Evolutionary conservation across 495 filamentous ascomycete species (phyloP), one percentile per base, ranked within the genome.

Genomic region (Annulohypoxylon nitens): DNA sequence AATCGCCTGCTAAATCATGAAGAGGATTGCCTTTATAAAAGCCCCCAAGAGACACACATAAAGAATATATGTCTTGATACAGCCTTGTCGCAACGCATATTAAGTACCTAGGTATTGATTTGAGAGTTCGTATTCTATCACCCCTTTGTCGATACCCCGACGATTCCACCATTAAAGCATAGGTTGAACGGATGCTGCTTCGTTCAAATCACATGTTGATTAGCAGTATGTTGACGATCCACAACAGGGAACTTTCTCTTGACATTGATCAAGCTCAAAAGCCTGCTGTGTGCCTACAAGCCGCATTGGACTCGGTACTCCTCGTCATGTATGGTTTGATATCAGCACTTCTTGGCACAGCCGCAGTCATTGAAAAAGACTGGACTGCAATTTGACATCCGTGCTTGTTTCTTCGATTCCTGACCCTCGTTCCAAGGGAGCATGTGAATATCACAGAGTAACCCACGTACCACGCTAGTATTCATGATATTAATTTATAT

Each of bases 351-450:
- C 85, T 95, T 92, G 94, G 94, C 94, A 93, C 94, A 95, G 93
- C 90, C 85, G 83, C 89, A 93, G 92, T 88, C 92, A 97, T 92
- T 81, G 84, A 77, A 86, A 83, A 75, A 86, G 85, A 90, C 83
- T 86, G 88, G 86, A 91, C 93, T 93, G 94, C 89, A 97, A 97
- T 97, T 97, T 97, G 94, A 97, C 94, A 97, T 97, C 93, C 90
- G 93, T 97, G 94, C 94, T 43, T 43, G 39, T 43, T 55, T 70
- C 68, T 11, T 57, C 1, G 25, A 30, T 12, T 20, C 37, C 14
- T 11, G 11, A 37, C 18, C 5, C 6, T 11, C 5, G 16, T 16
- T 10, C 20, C 12, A 3, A 37, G 9, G 18, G 7, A 20, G 53
- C n/a, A 39, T 47, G 20, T 23, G 36, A 23, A 3, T 47, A 33